Percentiles rank a stretch among this genome's conserved stretches.
These are phyloP conservation scores for Chlorella sp. DNA, from an alignment of 139 green algal species.

Conservation along the genomic window DNA sequence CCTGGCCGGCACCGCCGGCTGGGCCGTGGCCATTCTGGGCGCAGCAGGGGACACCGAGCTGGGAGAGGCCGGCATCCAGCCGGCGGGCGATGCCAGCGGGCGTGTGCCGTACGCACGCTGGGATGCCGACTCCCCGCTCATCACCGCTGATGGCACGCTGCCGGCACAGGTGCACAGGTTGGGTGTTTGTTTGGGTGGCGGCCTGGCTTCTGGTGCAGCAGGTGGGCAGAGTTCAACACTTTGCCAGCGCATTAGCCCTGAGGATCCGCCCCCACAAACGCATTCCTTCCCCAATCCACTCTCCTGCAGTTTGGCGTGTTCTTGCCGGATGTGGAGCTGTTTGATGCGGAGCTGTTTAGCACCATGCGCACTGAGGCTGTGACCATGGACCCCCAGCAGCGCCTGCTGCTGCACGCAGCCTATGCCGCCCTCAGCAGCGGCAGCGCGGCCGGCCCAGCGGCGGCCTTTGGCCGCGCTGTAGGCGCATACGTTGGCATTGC, in stretches of 20 bases:
- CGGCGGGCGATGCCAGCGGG: constrained; percentile 27
- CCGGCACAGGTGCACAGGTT: constrained; percentile 11
- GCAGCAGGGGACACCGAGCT: constrained; percentile 17
- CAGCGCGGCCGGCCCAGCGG: not conserved
- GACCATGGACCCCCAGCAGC: constrained; percentile 80
- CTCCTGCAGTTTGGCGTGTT: constrained; percentile 67
- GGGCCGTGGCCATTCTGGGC: constrained; percentile 14
- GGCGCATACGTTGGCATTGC: constrained; percentile 77
- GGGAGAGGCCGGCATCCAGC: not conserved
- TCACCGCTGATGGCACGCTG: constrained; percentile 29
- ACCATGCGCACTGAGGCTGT: constrained; percentile 50
- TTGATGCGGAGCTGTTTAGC: constrained; percentile 60
- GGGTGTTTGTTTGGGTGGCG: not conserved
- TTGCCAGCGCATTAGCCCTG: not conserved
- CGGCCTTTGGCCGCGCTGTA: constrained; percentile 22
- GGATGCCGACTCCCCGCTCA: constrained; percentile 46
- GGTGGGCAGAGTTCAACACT: no score
- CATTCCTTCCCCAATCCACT: not conserved
- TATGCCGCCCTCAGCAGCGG: constrained; percentile 42
- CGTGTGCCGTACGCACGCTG: constrained; percentile 57
- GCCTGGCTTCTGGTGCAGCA: no score
- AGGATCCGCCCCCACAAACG: not conserved
- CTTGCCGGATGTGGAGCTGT: constrained; percentile 50
- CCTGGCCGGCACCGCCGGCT: not conserved
- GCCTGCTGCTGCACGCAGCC: constrained; percentile 71